Evolutionary conservation across 257 asterid genomes (phyloP).

Genomic region (Capsicum chinense): DNA sequence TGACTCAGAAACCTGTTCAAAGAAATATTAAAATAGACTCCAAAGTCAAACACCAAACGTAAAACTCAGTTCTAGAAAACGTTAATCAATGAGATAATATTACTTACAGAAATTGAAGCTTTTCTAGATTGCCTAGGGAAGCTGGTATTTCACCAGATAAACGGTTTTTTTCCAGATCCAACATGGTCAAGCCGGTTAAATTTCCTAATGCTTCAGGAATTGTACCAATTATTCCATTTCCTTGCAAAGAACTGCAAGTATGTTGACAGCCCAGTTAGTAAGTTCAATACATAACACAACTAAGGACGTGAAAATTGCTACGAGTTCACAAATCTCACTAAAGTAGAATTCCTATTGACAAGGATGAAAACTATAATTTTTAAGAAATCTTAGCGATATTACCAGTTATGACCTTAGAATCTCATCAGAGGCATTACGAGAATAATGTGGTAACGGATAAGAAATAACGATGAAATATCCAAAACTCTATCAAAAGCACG

Average conservation of each 20-base stretch:
- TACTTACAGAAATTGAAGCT: conserved; percentile 78
- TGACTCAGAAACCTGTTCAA: conserved; percentile 68
- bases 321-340: background rate
- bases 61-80: background rate
- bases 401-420: background rate
- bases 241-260: conserved; percentile 76
- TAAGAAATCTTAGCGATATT: background rate
- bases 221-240: conserved; percentile 77
- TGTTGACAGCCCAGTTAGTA: conserved; percentile 2
- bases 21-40: background rate
- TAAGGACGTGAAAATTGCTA: background rate
- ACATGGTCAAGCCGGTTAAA: conserved; percentile 78
- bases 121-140: conserved; percentile 77
- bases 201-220: conserved; percentile 84
- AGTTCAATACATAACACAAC: background rate
- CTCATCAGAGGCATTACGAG: background rate
- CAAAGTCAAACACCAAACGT: background rate
- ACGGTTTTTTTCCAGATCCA: conserved; percentile 76
- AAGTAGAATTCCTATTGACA: background rate
- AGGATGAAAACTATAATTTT: background rate
- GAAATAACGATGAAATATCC: conserved; percentile 6
- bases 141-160: conserved; percentile 82
- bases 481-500: conserved; percentile 13
- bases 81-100: conserved; percentile 12
- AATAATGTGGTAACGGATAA: background rate